Evolutionary conservation across 208 protist genomes (phyloP).

Genomic region (Blastocrithidia nonstop): DNA sequence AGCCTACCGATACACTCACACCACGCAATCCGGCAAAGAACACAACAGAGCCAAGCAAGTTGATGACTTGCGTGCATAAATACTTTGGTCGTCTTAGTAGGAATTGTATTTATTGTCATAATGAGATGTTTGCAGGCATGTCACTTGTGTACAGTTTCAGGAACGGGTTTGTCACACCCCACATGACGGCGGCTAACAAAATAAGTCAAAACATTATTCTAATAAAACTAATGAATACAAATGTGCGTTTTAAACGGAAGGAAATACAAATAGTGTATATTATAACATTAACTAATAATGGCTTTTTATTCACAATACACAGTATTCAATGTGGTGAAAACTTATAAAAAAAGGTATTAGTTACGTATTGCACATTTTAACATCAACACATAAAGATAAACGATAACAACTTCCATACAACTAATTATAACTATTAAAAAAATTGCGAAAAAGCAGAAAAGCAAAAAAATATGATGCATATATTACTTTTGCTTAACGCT

Average conservation of each 20-base stretch:
- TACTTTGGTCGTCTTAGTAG: conserved; percentile 56
- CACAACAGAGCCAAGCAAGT: conserved; percentile 51
- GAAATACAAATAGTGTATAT: conserved; percentile 9
- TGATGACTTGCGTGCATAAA: conserved; percentile 36
- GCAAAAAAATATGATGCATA: no score
- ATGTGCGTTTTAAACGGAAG: conserved; percentile 1
- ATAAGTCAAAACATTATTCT: conserved; percentile 40
- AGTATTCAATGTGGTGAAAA: conserved; percentile 4
- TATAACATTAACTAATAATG: conserved; percentile 5
- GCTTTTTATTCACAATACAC: neutral
- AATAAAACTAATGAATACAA: conserved; percentile 2
- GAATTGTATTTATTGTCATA: conserved; percentile 40
- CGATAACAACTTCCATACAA: conserved; percentile 2
- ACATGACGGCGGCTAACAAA: conserved; percentile 53
- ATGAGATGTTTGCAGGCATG: conserved; percentile 27
- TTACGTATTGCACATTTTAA: no score
- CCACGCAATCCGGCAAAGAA: conserved; percentile 66
- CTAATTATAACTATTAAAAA: conserved; percentile 3
- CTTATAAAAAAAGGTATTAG: conserved; percentile 9
- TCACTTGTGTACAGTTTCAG: conserved; percentile 66
- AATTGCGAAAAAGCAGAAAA: no score
- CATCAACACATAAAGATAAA: no score
- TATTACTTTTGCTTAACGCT: conserved; percentile 76
- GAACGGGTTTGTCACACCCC: conserved; percentile 74
- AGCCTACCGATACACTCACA: conserved; percentile 65